phyloP scores from a whole-genome alignment of 2,329 filamentous ascomycete species.

The Fusarium sp. region DNA sequence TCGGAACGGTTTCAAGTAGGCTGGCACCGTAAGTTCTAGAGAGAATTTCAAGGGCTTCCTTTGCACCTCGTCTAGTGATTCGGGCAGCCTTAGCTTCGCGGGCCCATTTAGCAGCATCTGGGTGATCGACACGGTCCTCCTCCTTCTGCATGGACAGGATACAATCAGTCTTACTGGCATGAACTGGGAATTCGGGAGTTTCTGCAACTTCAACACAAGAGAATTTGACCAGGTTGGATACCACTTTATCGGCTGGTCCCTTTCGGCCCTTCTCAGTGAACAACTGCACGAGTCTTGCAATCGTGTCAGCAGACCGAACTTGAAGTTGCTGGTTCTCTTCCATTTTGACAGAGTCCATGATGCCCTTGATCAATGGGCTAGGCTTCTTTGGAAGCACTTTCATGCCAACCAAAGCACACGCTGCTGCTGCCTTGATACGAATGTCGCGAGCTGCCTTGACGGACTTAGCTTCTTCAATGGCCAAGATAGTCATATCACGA shows the following conservation, averaged over 20 bases:
- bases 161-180: conserved; percentile 80
- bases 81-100: conserved; percentile 88
- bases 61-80: conserved; percentile 91
- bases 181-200: conserved; percentile 92
- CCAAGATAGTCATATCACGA: conserved; percentile 74
- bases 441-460: conserved; percentile 87
- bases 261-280: conserved; percentile 84
- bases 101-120: conserved; percentile 90
- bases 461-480: conserved; percentile 82
- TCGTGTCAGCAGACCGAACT: conserved; percentile 84
- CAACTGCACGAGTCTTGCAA: conserved; percentile 86
- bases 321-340: conserved; percentile 94
- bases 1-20: conserved; percentile 86
- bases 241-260: conserved; percentile 93
- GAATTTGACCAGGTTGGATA: conserved; percentile 95
- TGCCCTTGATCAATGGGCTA: conserved; percentile 89
- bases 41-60: conserved; percentile 91
- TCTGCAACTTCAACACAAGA: conserved; percentile 98
- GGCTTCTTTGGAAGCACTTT: conserved; percentile 92
- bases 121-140: conserved; percentile 92
- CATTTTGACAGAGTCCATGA: conserved; percentile 98
- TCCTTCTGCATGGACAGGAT: conserved; percentile 97
- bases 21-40: conserved; percentile 81
- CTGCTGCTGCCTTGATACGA: conserved; percentile 86
- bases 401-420: conserved; percentile 90